A percentile compares a stretch with the other conserved stretches of the same genome.
Evolutionary conservation across 176 grass and related monocot genomes (phyloP).

Genomic region (Rhynchospora pubera): DNA sequence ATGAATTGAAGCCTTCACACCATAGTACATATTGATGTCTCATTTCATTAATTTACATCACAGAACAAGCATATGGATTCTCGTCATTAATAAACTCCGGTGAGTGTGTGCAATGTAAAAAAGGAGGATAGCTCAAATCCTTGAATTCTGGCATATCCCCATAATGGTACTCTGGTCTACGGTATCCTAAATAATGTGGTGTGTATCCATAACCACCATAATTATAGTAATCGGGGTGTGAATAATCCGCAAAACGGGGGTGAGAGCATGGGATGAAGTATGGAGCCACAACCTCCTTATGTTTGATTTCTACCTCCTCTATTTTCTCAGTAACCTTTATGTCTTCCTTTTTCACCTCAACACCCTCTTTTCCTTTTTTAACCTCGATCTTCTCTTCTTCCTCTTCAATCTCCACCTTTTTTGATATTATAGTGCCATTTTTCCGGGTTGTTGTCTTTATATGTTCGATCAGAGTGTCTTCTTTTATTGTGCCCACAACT

Average conservation of each 20-base stretch:
- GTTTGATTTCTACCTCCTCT: constrained; percentile 44
- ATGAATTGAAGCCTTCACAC: background rate
- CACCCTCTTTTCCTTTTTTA: constrained; percentile 19
- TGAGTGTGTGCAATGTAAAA: constrained; percentile 70
- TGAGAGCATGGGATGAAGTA: constrained; percentile 82
- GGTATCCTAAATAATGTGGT: constrained; percentile 4
- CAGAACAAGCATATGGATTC: constrained; percentile 56
- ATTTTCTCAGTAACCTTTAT: constrained; percentile 7
- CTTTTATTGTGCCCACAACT: constrained; percentile 45
- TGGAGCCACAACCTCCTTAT: constrained; percentile 46
- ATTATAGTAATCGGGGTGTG: constrained; percentile 19
- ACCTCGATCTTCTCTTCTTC: constrained; percentile 37
- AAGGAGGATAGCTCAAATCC: constrained; percentile 34
- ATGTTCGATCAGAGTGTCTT: constrained; percentile 50
- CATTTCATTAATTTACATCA: constrained; percentile 44
- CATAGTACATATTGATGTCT: background rate
- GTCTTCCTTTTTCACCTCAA: constrained; percentile 12
- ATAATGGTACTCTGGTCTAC: constrained; percentile 10
- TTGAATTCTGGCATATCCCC: constrained; percentile 27
- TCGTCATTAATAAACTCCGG: constrained; percentile 59
- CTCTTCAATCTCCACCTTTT: constrained; percentile 37
- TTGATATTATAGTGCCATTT: constrained; percentile 32
- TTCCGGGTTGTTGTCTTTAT: constrained; percentile 45
- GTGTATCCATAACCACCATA: constrained; percentile 6
- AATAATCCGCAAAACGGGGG: constrained; percentile 43